phyloP scores from a whole-genome alignment of 352 stramenopile genomes.

The Pythium rishiriense region DNA sequence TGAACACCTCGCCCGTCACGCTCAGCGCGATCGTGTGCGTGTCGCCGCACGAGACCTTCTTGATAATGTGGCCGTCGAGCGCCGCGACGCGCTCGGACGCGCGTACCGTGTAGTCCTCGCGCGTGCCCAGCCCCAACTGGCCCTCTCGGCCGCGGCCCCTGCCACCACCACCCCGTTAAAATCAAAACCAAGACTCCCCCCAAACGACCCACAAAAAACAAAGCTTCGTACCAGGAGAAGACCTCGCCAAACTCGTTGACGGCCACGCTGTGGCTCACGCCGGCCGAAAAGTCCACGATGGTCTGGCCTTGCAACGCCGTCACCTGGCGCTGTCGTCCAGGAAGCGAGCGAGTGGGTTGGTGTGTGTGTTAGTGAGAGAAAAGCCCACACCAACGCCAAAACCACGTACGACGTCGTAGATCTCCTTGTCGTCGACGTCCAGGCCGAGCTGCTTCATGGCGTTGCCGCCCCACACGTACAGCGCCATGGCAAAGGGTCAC shows the following conservation, averaged over 20 bases:
- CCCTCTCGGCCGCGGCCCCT: constrained; percentile 72
- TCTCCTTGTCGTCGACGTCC: constrained; percentile 43
- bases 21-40: constrained; percentile 71
- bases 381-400: background rate
- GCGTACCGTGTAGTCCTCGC: constrained; percentile 35
- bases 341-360: background rate
- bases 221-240: constrained; percentile 54
- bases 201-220: background rate
- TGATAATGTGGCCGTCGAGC: constrained; percentile 64
- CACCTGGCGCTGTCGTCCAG: constrained; percentile 42
- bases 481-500: constrained; percentile 42
- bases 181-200: too few species aligned
- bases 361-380: background rate
- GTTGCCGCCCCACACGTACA: constrained; percentile 79
- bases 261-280: constrained; percentile 71
- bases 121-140: constrained; percentile 52
- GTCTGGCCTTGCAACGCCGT: constrained; percentile 53
- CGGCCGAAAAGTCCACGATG: constrained; percentile 72
- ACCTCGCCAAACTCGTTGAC: constrained; percentile 84
- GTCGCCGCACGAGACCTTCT: constrained; percentile 73
- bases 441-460: constrained; percentile 71
- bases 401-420: constrained; percentile 53
- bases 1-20: constrained; percentile 62
- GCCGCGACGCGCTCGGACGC: constrained; percentile 45
- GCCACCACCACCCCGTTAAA: too few species aligned